Evolutionary conservation across 1,284 basidiomycete genomes (phyloP).

Genomic region (Ustilago hordei): DNA sequence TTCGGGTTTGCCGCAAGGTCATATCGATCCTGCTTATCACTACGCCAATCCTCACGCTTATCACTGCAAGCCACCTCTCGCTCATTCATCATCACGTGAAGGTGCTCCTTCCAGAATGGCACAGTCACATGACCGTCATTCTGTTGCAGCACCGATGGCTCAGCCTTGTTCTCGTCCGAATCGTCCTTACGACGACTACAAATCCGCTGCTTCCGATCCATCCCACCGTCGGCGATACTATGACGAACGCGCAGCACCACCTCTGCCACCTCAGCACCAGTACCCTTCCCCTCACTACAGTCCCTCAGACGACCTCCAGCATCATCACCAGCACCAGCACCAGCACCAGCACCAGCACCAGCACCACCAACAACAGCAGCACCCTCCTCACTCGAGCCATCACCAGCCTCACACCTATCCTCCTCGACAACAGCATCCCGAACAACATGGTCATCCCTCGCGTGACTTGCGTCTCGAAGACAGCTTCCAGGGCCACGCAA

Average conservation of each 20-base stretch:
- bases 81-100: conserved; percentile 8
- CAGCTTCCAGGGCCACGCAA: not conserved
- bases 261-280: conserved; percentile 5
- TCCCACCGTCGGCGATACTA: conserved; percentile 6
- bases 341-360: not conserved
- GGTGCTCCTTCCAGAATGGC: not conserved
- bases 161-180: conserved; percentile 3
- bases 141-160: not conserved
- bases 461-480: conserved; percentile 16
- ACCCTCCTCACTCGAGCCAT: not conserved
- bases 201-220: not conserved
- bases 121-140: conserved; percentile 10
- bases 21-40: conserved; percentile 12
- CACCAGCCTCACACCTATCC: not conserved
- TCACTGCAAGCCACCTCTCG: not conserved
- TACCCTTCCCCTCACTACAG: not conserved
- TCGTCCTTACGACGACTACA: conserved; percentile 15
- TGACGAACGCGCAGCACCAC: conserved; percentile 12
- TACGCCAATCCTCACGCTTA: conserved; percentile 9
- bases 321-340: conserved; percentile 12
- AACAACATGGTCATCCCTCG: not conserved
- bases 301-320: not conserved
- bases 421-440: conserved; percentile 11
- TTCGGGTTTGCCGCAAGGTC: conserved; percentile 28
- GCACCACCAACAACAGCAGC: not conserved